Percentiles rank a stretch among this genome's conserved stretches.
These are phyloP conservation scores for Eucalyptus decipiens DNA, from an alignment of 345 rosid species.

Conservation along the genomic window DNA sequence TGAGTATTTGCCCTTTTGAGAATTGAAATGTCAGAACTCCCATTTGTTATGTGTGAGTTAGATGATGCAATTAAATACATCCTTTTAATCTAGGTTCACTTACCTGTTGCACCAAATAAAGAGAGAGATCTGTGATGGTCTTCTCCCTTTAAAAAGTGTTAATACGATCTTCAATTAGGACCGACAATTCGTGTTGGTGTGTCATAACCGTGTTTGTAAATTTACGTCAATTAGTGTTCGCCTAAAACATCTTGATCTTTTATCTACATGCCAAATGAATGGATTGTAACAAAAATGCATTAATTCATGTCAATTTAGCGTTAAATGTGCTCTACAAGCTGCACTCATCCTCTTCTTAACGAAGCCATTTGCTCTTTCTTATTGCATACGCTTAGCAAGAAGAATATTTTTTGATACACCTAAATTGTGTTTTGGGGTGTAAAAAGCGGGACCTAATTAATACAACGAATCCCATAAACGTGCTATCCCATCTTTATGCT, in stretches of 20 bases:
- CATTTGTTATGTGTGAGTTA: not conserved
- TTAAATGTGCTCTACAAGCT: not conserved
- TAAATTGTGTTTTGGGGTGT: not conserved
- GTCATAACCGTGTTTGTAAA: not conserved
- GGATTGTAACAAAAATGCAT: not conserved
- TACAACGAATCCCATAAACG: not conserved
- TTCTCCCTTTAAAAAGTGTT: not conserved
- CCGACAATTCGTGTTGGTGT: not conserved
- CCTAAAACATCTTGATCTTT: not conserved
- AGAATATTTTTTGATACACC: not conserved
- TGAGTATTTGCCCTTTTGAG: not conserved
- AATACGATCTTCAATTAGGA: not conserved
- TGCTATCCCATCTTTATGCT: not conserved
- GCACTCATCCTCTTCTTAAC: not conserved
- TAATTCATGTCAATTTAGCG: not conserved
- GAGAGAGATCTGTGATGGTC: not conserved
- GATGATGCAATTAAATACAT: not conserved
- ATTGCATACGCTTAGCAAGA: not conserved
- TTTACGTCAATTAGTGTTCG: too few species aligned
- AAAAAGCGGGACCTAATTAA: not conserved
- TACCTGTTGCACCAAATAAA: not conserved
- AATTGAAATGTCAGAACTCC: not conserved
- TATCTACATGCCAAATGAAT: not conserved
- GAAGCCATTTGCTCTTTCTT: not conserved
- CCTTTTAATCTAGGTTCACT: not conserved